Conservation (phyloP, 208 protist species). For the Novymonas esmeraldas region DNA sequence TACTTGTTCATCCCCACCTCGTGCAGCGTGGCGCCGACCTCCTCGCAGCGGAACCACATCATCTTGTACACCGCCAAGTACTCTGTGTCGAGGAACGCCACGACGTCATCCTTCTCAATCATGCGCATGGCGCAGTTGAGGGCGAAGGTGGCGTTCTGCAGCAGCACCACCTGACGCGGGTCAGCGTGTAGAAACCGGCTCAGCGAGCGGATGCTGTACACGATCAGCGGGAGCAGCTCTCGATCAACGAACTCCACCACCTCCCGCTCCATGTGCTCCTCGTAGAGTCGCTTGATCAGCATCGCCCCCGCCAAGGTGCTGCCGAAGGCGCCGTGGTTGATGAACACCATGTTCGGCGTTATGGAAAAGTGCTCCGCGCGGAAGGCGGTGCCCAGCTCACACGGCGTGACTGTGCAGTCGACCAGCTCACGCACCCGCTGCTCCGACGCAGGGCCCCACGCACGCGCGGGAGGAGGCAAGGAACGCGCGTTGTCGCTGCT, state of each 20-base stretch:
- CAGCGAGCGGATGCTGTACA: constrained; percentile 76
- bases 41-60: constrained; percentile 78
- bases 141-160: constrained; percentile 90
- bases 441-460: constrained; percentile 12
- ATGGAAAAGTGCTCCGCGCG: constrained; percentile 72
- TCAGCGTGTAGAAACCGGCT: constrained; percentile 72
- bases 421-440: constrained; percentile 3
- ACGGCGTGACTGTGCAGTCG: constrained; percentile 7
- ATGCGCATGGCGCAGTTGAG: constrained; percentile 88
- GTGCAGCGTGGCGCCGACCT: constrained; percentile 67
- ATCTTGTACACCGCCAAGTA: constrained; percentile 93
- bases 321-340: constrained; percentile 95
- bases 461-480: neutral
- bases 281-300: constrained; percentile 78
- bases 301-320: constrained; percentile 65
- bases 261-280: constrained; percentile 74
- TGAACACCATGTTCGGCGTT: constrained; percentile 72
- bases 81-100: constrained; percentile 82
- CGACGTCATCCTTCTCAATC: constrained; percentile 68
- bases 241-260: constrained; percentile 90
- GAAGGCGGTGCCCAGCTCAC: constrained; percentile 54
- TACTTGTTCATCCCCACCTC: constrained; percentile 68
- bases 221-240: constrained; percentile 83
- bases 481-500: neutral
- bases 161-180: constrained; percentile 80